Conservation (phyloP, 1,284 basidiomycete genomes). For the Apiotrichum montevideense region DNA sequence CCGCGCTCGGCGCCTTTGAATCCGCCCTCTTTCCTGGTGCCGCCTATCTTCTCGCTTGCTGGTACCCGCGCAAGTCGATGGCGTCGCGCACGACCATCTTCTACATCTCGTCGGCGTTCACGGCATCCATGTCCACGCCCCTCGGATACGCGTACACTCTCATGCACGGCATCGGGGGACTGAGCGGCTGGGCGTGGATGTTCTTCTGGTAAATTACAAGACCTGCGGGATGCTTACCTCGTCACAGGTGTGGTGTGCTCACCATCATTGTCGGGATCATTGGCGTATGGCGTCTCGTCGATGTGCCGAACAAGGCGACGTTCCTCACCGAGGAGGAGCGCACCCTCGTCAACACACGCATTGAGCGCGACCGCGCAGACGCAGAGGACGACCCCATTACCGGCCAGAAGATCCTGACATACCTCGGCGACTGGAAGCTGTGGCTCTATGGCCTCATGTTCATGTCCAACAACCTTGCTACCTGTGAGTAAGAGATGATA, state of each 20-base stretch:
- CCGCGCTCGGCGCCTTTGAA: slow-evolving; percentile 45
- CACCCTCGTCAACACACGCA: slow-evolving; percentile 2
- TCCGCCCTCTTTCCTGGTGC: slow-evolving; percentile 43
- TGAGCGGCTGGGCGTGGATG: slow-evolving; percentile 8
- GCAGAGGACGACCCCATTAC: slow-evolving; percentile 42
- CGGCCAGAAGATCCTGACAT: slow-evolving; percentile 26
- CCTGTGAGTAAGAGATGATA: neutral
- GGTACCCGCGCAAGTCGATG: slow-evolving; percentile 49
- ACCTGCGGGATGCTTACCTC: too few relatives aligned
- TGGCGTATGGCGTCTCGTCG: neutral
- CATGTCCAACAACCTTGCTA: slow-evolving; percentile 20
- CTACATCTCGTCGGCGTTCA: slow-evolving; percentile 38
- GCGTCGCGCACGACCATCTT: slow-evolving; percentile 43
- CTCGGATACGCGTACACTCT: slow-evolving; percentile 9
- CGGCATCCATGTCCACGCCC: slow-evolving; percentile 6
- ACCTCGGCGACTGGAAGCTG: slow-evolving; percentile 45
- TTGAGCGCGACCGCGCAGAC: slow-evolving; percentile 33
- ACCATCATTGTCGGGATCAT: too few relatives aligned
- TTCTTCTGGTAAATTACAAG: neutral
- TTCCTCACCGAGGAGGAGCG: slow-evolving; percentile 12
- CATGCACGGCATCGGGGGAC: neutral
- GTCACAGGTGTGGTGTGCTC: too few relatives aligned
- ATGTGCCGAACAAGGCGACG: slow-evolving; percentile 10
- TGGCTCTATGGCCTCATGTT: slow-evolving; percentile 49
- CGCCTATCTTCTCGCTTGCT: slow-evolving; percentile 48